These are phyloP conservation scores for Diutina mesorugosa DNA, from an alignment of 1,139 yeast genomes.

Conservation along the genomic window DNA sequence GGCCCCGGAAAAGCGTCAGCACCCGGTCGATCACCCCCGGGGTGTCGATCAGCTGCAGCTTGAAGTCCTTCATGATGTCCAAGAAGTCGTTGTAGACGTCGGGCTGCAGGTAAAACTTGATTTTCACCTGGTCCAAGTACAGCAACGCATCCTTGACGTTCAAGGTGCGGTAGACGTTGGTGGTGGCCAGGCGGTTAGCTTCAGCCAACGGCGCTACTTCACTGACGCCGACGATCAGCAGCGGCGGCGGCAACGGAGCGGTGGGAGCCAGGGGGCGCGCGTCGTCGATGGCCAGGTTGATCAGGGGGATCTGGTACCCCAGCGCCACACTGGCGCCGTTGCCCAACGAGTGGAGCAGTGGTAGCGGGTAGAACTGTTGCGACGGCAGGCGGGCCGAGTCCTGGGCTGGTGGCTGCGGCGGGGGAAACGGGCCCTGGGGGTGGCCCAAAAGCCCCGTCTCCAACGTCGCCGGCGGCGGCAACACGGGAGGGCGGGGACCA, in stretches of 20 bases:
- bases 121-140: slow-evolving; percentile 89
- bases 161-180: slow-evolving; percentile 64
- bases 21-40: slow-evolving; percentile 98
- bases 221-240: neutral
- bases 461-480: slow-evolving; percentile 44
- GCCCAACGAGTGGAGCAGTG: slow-evolving; percentile 39
- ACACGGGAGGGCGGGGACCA: slow-evolving; percentile 26
- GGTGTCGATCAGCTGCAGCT: slow-evolving; percentile 83
- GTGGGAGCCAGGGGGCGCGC: slow-evolving; percentile 4
- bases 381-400: slow-evolving; percentile 14
- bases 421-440: neutral
- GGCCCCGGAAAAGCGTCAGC: slow-evolving; percentile 81
- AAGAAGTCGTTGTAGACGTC: slow-evolving; percentile 92
- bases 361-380: slow-evolving; percentile 38
- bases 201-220: slow-evolving; percentile 2
- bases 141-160: slow-evolving; percentile 95
- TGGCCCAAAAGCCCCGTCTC: slow-evolving; percentile 14
- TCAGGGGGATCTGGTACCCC: slow-evolving; percentile 34
- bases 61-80: slow-evolving; percentile 97
- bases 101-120: slow-evolving; percentile 83
- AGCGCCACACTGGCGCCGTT: slow-evolving; percentile 20
- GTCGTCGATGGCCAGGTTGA: slow-evolving; percentile 19
- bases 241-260: neutral
- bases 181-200: slow-evolving; percentile 25
- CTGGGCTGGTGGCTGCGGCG: neutral